Evolutionary conservation across 352 stramenopile species (phyloP), one percentile per base, ranked within the genome.

Genomic region (Saprolegnia diclina): DNA sequence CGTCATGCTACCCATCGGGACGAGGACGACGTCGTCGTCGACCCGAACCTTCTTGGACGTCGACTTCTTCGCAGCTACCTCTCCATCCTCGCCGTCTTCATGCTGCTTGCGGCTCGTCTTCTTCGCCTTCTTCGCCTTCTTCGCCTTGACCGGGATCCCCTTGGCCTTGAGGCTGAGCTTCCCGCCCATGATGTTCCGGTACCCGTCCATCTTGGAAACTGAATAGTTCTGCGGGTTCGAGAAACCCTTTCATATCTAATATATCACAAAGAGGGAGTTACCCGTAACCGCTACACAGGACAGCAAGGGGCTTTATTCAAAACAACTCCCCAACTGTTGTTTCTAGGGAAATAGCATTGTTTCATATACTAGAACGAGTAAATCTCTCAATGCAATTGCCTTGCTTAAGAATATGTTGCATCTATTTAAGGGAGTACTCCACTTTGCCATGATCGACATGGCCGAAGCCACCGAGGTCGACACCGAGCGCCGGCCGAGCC

Each of bases 141-240:
- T 75, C 45, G 74, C 71, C 68, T 87, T 88, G 18, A 64, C 74
- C 56, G 74, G 71, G 21, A 71, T 82, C 61, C 84, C 76, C 64
- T 78, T 85, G 52, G 65, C 72, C 81, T 94, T 94, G 62, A 94
- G 80, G 73, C 87, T 89, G 59, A 94, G 82, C 74, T 94, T 94
- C 37, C 85, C 85, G 40, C 85, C 79, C 76, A 91, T 90, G 29
- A 92, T 79, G 53, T 69, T 69, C 13, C 63, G 29, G 29, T 69
- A 69, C 48, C 24, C 52, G 42, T 48, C 42, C 42, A 48, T 48
- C 42, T 59, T n/a, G 11, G 19, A 24, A 59, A 59, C 13, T 59
- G n/a, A 16, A 42, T 59, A 59, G 1, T 24, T 59, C n/a, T 9
- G n/a, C n/a, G n/a, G 46, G 46, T 29, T 35, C 29, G 29, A 35